Conservation (phyloP, 345 rosid genomes). For the Jatropha curcas region DNA sequence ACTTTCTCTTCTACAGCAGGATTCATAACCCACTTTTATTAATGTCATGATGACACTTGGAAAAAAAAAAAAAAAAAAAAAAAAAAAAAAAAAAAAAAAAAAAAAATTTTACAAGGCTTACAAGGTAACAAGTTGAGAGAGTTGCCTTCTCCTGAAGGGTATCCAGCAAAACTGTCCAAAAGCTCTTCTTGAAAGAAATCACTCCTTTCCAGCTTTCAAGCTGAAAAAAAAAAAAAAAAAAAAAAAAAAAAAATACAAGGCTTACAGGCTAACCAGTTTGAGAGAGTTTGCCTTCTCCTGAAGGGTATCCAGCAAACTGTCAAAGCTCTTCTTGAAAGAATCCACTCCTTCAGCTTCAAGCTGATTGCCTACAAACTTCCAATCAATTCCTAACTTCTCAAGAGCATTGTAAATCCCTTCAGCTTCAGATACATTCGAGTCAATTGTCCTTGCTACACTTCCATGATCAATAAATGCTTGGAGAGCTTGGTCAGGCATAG, state of each 20-base stretch:
- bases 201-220: no score
- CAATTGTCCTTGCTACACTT: slow-evolving; percentile 81
- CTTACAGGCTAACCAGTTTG: slow-evolving; percentile 66
- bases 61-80: no score
- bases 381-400: slow-evolving; percentile 92
- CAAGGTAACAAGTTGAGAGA: no score
- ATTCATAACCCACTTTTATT: slow-evolving; percentile 33
- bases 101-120: no score
- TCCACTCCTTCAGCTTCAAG: slow-evolving; percentile 93
- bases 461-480: slow-evolving; percentile 91
- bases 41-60: slow-evolving; percentile 13
- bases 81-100: no score
- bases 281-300: slow-evolving; percentile 96
- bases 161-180: no score
- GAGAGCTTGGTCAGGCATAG: slow-evolving; percentile 99
- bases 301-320: slow-evolving; percentile 85
- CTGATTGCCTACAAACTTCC: slow-evolving; percentile 76
- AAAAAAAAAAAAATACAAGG: no score
- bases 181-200: no score
- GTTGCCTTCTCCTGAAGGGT: no score
- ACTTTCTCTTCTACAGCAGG: slow-evolving; percentile 22
- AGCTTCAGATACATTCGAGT: slow-evolving; percentile 78
- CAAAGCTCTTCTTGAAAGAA: slow-evolving; percentile 91
- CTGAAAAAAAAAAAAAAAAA: no score
- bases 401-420: slow-evolving; percentile 94